phyloP scores from a whole-genome alignment of 2,329 filamentous ascomycete species.

The Gyromitra esculenta region DNA sequence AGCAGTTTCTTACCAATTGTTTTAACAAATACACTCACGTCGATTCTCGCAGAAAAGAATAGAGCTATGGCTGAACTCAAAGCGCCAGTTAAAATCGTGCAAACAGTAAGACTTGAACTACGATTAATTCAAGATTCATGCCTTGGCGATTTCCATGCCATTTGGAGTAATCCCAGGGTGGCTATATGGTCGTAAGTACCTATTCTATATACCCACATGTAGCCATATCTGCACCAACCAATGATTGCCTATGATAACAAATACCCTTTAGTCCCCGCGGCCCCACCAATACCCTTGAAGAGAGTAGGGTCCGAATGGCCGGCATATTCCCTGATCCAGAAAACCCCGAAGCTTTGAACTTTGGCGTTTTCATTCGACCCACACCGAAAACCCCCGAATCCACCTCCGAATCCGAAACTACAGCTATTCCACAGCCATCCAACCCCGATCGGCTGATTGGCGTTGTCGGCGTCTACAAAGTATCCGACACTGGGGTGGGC shows the following conservation, averaged over 20 bases:
- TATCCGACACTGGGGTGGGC: neutral
- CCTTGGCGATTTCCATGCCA: slow-evolving; percentile 35
- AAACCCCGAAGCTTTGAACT: slow-evolving; percentile 20
- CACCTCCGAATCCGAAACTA: neutral
- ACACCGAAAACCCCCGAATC: neutral
- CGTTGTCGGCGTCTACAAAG: slow-evolving; percentile 10
- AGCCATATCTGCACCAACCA: neutral
- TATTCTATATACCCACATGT: neutral
- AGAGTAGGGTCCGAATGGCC: slow-evolving; percentile 26
- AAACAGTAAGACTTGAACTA: slow-evolving; percentile 32
- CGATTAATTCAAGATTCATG: slow-evolving; percentile 16
- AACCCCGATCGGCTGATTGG: slow-evolving; percentile 16
- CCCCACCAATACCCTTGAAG: slow-evolving; percentile 13
- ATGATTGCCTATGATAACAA: neutral
- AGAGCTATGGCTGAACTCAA: neutral
- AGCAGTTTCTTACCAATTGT: neutral
- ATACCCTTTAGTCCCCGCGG: slow-evolving; percentile 16
- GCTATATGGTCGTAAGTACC: slow-evolving; percentile 33
- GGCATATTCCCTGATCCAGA: slow-evolving; percentile 10
- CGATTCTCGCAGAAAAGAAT: neutral
- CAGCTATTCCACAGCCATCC: neutral
- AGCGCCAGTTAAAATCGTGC: neutral
- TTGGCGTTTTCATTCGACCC: slow-evolving; percentile 25
- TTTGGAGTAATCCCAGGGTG: slow-evolving; percentile 28
- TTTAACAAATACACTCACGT: neutral